Evolutionary conservation across 23 red algal species (phyloP), one percentile per base, ranked within the genome.

Genomic region (Gracilaria caudata): DNA sequence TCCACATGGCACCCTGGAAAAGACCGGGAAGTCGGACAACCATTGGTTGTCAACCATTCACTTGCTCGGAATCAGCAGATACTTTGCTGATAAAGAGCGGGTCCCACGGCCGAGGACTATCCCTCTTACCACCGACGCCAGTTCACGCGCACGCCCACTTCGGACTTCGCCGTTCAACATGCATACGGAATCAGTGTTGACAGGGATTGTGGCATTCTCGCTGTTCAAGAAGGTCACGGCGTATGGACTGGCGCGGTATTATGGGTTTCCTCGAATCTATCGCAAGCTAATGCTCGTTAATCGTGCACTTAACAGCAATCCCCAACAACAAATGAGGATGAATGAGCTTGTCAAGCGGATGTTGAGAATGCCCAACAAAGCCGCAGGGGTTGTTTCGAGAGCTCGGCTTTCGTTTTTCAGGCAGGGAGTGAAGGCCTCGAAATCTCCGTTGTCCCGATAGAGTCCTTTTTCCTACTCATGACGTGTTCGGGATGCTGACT

Each of bases 241-340:
- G 0, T 94, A 94, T 64, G 88, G 83, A 11, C 39, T 98, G 10
- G 95, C 95, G 17, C 74, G 88, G 58, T 91, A 89, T 38, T 98
- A 98, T 57, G 95, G 95, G 66, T 98, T 98, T 80, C 95, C 95
- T 13, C 78, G 86, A 36, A 61, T 98, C 36, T 98, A 98, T 76
- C 95, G 95, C 29, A 85, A 84, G 26, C 24, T 98, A 13, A 81
- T 98, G 76, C 55, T 82, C 9, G n/a, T 89, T 35, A 98, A 98
- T 59, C 90, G 89, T 45, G 60, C 60, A 14, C 13, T 78, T 24
- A 51, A 54, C 37, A 29, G 43, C 43, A 63, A 40, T 11, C 68
- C 73, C 45, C 68, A 30, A 26, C 64, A 82, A 36, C 68, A 76
- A 43, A 49, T 46, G 11, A 59, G 51, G 56, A 46, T 94, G 61